phyloP scores from a whole-genome alignment of 768 basidiomycete genomes.

The Russula dissimulans region DNA sequence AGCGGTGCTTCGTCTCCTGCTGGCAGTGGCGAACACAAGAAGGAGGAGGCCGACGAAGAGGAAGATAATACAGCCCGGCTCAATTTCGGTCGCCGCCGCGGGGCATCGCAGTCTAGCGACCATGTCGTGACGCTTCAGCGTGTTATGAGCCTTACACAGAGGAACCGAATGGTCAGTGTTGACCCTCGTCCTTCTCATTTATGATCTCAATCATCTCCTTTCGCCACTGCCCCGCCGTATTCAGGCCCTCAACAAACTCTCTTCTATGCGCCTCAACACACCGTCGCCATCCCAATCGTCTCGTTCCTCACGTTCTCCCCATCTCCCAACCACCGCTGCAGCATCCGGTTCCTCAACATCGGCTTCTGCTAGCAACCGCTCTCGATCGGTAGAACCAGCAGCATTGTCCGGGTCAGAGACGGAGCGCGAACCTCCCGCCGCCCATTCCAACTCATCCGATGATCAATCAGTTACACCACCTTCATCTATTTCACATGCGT shows the following conservation, averaged over 20 bases:
- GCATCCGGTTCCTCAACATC: conserved; percentile 27
- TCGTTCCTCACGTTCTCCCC: conserved; percentile 31
- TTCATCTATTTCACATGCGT: conserved; percentile 20
- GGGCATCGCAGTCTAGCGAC: conserved; percentile 34
- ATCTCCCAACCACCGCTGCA: conserved; percentile 18
- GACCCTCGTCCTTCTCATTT: conserved; percentile 7
- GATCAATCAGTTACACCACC: conserved; percentile 33
- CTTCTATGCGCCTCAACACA: conserved; percentile 46
- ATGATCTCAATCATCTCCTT: neutral
- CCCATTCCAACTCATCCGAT: conserved; percentile 28
- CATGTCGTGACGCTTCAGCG: conserved; percentile 54
- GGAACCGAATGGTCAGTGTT: conserved; percentile 59
- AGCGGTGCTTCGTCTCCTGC: conserved; percentile 13
- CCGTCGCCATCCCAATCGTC: conserved; percentile 38
- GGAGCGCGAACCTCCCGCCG: conserved; percentile 50
- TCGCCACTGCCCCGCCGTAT: neutral
- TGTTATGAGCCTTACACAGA: conserved; percentile 58
- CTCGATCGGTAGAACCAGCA: conserved; percentile 23
- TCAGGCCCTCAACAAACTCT: conserved; percentile 38
- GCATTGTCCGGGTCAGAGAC: conserved; percentile 69
- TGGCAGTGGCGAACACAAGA: conserved; percentile 43
- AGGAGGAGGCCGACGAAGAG: conserved; percentile 40
- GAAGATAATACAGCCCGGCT: conserved; percentile 56
- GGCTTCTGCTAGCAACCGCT: conserved; percentile 25
- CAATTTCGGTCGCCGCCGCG: conserved; percentile 26